Evolutionary conservation across 371 early-diverging fungal genomes (phyloP).

Genomic region (Mortierella sp.): DNA sequence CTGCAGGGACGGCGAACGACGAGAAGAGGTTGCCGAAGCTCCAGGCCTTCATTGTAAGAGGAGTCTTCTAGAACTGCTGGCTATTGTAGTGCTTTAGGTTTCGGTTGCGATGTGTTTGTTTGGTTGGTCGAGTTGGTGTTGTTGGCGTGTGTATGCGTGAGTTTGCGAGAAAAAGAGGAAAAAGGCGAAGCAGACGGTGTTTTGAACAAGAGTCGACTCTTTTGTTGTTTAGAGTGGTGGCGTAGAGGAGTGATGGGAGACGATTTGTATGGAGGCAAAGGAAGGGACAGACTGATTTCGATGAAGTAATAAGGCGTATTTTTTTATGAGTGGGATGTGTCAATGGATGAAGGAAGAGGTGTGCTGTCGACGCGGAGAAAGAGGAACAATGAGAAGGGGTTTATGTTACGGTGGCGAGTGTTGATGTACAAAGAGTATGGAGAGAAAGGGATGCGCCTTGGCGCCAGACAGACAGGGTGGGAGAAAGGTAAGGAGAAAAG

Average conservation of each 20-base stretch:
- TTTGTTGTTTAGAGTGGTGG: neutral
- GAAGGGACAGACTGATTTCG: neutral
- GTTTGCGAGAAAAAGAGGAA: neutral
- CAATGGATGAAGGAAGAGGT: neutral
- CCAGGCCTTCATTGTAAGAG: slow-evolving; percentile 56
- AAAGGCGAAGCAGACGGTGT: neutral
- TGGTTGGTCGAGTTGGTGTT: neutral
- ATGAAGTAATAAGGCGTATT: neutral
- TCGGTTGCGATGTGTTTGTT: neutral
- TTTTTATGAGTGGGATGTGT: neutral
- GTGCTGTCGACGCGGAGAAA: neutral
- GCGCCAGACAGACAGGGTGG: neutral
- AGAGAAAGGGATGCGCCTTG: neutral
- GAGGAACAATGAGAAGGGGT: neutral
- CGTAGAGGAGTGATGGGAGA: neutral
- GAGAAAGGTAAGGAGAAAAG: neutral
- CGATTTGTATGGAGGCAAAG: neutral
- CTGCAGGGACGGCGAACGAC: slow-evolving; percentile 72
- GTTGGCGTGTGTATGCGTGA: neutral
- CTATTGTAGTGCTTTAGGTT: too few relatives aligned
- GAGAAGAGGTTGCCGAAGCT: slow-evolving; percentile 57
- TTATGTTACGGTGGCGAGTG: neutral
- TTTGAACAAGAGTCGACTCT: neutral
- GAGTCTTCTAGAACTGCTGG: neutral
- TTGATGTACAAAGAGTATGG: neutral